A percentile compares a stretch with the other conserved stretches of the same genome.
Evolutionary conservation across 2,329 filamentous ascomycete genomes (phyloP).

Genomic region (Talaromyces sp.): DNA sequence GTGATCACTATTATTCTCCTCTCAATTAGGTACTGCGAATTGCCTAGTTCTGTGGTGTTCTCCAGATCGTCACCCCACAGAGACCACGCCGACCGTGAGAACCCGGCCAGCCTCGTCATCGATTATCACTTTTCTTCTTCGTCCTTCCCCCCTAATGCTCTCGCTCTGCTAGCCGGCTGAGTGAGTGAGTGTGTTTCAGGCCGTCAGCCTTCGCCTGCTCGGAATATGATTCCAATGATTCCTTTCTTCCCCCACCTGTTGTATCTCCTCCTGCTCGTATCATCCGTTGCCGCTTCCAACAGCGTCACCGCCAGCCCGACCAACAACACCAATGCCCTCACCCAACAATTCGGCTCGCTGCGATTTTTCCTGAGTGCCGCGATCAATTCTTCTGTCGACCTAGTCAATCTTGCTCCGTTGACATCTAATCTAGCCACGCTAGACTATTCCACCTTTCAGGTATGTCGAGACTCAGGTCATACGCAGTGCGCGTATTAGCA

Average conservation of each 20-base stretch:
- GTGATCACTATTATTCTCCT: too few relatives aligned
- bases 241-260: neutral
- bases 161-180: neutral
- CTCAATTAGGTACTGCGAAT: too few relatives aligned
- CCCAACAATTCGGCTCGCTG: neutral
- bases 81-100: too few relatives aligned
- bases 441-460: slow-evolving; percentile 2
- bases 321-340: slow-evolving; percentile 11
- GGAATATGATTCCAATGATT: neutral
- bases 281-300: neutral
- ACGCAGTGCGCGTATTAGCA: neutral
- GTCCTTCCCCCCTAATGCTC: neutral
- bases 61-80: neutral
- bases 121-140: neutral
- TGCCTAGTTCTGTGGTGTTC: too few relatives aligned
- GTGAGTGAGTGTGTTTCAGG: neutral
- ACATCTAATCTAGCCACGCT: neutral
- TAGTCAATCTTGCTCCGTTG: slow-evolving; percentile 8
- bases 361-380: slow-evolving; percentile 6
- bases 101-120: slow-evolving; percentile 1
- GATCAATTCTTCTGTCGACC: neutral
- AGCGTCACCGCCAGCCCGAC: slow-evolving; percentile 12
- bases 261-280: neutral
- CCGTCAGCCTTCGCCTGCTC: neutral
- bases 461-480: neutral